Base-by-base conservation (phyloP, 768 basidiomycete species). In the Hygrocybe coccinea region DNA sequence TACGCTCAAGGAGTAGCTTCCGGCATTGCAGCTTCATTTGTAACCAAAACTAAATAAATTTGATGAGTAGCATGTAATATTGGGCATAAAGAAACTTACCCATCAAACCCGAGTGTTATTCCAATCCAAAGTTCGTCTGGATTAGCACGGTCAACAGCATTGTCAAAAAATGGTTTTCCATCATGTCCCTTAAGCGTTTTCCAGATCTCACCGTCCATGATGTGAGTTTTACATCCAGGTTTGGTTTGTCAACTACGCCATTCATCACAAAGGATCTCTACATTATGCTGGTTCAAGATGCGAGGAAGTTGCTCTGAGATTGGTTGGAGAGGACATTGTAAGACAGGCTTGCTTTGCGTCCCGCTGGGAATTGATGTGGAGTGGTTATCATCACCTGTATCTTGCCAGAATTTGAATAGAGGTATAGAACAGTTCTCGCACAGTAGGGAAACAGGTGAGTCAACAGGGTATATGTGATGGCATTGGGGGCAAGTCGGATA, bases 31-130 rank as follows among this genome's bases (percentile, higher is more conserved):
- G 21, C 65, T 65, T 0, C 56, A 54, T 1, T 67, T 47, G 43
- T 70, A 39, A 67, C 1, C 62, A 68, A 55, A 71, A 70, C 69
- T 69, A 69, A 21, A 7, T n/a, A 12, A 5, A 37, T 51, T 36
- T 33, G 11, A 37, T 37, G 35, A 36, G 14, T 51, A 37, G 19
- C 14, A 15, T 39, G 19, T 12, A 39, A 11, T 39, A 39, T 5
- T 14, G 19, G 19, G 38, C 15, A 36, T 9, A 21, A 21, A 21
- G 15, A 9, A 35, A 17, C 38, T 39, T 19, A 51, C 50, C 50
- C 33, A 38, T 51, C 50, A 21, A 51, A 2, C 5, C 50, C 50
- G 6, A 51, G 50, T 12, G 33, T 51, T 6, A 51, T 11, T 10
- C 29, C 50, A 22, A 51, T 51, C 33, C 33, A 5, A 17, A 51